phyloP scores from a whole-genome alignment of 2,329 filamentous ascomycete species.

The Juglanconis oblonga region DNA sequence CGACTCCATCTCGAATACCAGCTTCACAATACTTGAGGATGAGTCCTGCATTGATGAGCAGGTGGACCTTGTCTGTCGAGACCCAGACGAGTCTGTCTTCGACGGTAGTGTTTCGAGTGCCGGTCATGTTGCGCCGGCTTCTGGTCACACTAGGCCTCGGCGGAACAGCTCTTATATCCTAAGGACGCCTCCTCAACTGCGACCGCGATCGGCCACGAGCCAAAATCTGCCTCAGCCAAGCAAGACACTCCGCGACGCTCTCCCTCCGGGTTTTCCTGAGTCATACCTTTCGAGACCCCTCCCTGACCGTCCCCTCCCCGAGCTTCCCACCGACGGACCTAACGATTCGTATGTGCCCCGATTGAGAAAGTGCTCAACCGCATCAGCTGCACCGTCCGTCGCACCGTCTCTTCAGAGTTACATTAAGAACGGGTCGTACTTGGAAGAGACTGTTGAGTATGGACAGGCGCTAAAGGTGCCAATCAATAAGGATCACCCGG shows the following conservation, averaged over 20 bases:
- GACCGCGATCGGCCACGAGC: neutral
- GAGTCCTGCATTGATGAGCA: neutral
- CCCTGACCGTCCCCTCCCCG: constrained; percentile 26
- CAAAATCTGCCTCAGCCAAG: constrained; percentile 28
- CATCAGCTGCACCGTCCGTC: constrained; percentile 13
- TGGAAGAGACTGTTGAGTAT: constrained; percentile 15
- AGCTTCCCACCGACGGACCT: neutral
- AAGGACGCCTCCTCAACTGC: constrained; percentile 14
- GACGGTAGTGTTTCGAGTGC: constrained; percentile 1
- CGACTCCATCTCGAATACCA: neutral
- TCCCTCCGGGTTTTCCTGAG: constrained; percentile 15
- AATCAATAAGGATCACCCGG: constrained; percentile 1
- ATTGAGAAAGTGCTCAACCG: constrained; percentile 19
- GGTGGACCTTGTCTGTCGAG: neutral
- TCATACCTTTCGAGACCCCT: constrained; percentile 27
- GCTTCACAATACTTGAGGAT: neutral
- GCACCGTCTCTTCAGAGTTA: constrained; percentile 16
- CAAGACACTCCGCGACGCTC: constrained; percentile 27
- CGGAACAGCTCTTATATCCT: constrained; percentile 10
- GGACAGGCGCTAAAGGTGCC: constrained; percentile 12
- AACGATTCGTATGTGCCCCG: constrained; percentile 7
- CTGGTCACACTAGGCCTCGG: neutral
- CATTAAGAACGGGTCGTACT: constrained; percentile 11
- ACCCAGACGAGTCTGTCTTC: constrained; percentile 9
- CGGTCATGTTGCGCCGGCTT: neutral